A percentile compares a stretch with the other conserved stretches of the same genome.
These are phyloP conservation scores for Ganoderma boninense DNA, from an alignment of 1,284 basidiomycete species.

Conservation along the genomic window DNA sequence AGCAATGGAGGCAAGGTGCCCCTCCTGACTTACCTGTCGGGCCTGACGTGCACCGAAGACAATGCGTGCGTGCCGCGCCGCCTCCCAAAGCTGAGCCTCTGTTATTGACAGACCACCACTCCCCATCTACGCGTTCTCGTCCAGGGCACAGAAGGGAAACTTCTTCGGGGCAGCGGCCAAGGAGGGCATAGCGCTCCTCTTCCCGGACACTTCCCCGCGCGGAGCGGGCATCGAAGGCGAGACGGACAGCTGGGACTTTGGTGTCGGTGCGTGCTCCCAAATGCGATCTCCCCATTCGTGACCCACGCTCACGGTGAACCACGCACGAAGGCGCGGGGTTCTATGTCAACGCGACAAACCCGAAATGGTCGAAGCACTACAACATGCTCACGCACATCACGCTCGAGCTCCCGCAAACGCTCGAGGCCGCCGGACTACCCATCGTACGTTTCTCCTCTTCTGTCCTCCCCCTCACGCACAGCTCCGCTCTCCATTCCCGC, in stretches of 20 bases:
- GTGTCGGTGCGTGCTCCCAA: slow-evolving; percentile 59
- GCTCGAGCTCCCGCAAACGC: slow-evolving; percentile 81
- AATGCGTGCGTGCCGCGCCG: slow-evolving; percentile 69
- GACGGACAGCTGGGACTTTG: slow-evolving; percentile 91
- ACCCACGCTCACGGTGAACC: slow-evolving; percentile 1
- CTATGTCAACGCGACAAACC: slow-evolving; percentile 89
- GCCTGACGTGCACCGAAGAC: slow-evolving; percentile 96
- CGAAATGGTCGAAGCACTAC: slow-evolving; percentile 85
- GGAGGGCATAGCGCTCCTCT: slow-evolving; percentile 90
- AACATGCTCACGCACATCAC: slow-evolving; percentile 91
- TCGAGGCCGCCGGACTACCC: slow-evolving; percentile 73
- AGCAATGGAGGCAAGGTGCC: slow-evolving; percentile 68
- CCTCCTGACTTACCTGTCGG: slow-evolving; percentile 90
- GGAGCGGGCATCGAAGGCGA: slow-evolving; percentile 93
- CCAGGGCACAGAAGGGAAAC: slow-evolving; percentile 87
- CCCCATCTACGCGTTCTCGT: not conserved
- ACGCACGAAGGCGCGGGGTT: slow-evolving; percentile 81
- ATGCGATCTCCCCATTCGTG: too few species aligned
- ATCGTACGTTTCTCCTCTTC: slow-evolving; percentile 55
- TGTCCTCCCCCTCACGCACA: not conserved
- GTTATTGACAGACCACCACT: slow-evolving; percentile 1
- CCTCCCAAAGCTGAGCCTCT: not conserved
- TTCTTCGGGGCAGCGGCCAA: slow-evolving; percentile 84
- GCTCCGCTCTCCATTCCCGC: slow-evolving; percentile 14
- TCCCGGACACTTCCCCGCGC: slow-evolving; percentile 96